Percentiles rank a stretch among this genome's conserved stretches.
These are phyloP conservation scores for Saturnispora zaruensis DNA, from an alignment of 805 yeast species.

Conservation along the genomic window DNA sequence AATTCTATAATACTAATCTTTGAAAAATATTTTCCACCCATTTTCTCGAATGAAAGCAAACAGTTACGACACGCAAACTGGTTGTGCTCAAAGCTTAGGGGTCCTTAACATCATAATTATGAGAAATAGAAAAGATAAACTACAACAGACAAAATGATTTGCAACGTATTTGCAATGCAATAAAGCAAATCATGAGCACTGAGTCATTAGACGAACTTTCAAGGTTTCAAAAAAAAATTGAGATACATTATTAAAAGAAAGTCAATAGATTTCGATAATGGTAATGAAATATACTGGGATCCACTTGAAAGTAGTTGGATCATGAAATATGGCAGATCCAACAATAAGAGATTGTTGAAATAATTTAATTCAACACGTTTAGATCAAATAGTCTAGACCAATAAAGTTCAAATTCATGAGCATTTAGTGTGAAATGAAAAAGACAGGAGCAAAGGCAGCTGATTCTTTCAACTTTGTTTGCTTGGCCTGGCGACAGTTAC, in stretches of 20 bases:
- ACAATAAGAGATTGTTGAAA: conserved; percentile 20
- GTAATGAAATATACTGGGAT: neutral
- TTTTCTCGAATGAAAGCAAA: too few relatives aligned
- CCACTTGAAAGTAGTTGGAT: too few relatives aligned
- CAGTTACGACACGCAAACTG: too few relatives aligned
- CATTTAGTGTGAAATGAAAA: conserved; percentile 43
- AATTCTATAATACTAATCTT: too few relatives aligned
- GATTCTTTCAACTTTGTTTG: too few relatives aligned
- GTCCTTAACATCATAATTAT: too few relatives aligned
- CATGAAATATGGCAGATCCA: conserved; percentile 9
- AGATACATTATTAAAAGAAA: too few relatives aligned
- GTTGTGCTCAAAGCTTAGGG: too few relatives aligned
- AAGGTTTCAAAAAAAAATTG: conserved; percentile 24
- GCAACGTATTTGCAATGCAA: conserved; percentile 18
- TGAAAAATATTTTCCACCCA: too few relatives aligned
- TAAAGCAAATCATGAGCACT: conserved; percentile 16
- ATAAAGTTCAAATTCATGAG: conserved; percentile 43
- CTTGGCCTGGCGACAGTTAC: too few relatives aligned
- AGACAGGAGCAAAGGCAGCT: conserved; percentile 21
- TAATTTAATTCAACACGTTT: conserved; percentile 24
- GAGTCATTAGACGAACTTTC: conserved; percentile 12
- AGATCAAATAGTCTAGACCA: conserved; percentile 50
- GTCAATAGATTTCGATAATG: conserved; percentile 32
- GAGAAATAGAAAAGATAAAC: conserved; percentile 17
- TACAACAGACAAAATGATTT: conserved; percentile 15